Evolutionary conservation across 768 basidiomycete genomes (phyloP), one percentile per base, ranked within the genome.

Genomic region (Suillus bovinus): DNA sequence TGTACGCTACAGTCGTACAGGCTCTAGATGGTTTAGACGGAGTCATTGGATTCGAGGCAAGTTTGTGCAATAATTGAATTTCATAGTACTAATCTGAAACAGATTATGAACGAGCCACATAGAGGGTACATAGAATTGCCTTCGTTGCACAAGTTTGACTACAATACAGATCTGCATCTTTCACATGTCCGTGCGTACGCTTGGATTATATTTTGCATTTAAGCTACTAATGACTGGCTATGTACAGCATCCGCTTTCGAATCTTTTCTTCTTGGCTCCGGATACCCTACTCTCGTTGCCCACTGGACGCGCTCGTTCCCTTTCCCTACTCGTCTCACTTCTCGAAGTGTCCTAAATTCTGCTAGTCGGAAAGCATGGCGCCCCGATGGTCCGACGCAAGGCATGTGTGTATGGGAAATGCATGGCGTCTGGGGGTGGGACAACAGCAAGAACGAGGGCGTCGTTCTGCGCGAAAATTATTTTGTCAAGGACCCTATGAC

Each of bases 61-160:
- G 77, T 64, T 27, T 27, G n/a, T 13, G 13, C 29, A 10, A 33
- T 54, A 27, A 27, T 24, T 17, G 42, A 24, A 42, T 59, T 36
- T 9, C 61, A 5, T 6, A 14, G 5, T 54, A 4, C 24, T 31
- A 6, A 31, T 60, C 42, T 62, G 68, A 36, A 72, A 34, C 10
- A 96, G 93, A 84, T 94, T 72, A 88, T 96, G 83, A 97, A 98
- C 67, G 95, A 97, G 75, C 95, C 95, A 0, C 95, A 99, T 76
- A 82, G 89, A 69, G 97, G 96, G 46, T 99, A 96, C 73, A 87
- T 96, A 63, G 84, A 89, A 59, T 78, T 97, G 6, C 81, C 84
- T 29, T 93, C 93, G 1, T 79, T 97, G 50, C 88, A 97, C 67
- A 79, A 81, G 11, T 98, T 93, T 76, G 89, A 98, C 74, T 97